These are phyloP conservation scores for Hsuehochloa calcarea DNA, from an alignment of 176 grass and related monocot species.

Conservation along the genomic window DNA sequence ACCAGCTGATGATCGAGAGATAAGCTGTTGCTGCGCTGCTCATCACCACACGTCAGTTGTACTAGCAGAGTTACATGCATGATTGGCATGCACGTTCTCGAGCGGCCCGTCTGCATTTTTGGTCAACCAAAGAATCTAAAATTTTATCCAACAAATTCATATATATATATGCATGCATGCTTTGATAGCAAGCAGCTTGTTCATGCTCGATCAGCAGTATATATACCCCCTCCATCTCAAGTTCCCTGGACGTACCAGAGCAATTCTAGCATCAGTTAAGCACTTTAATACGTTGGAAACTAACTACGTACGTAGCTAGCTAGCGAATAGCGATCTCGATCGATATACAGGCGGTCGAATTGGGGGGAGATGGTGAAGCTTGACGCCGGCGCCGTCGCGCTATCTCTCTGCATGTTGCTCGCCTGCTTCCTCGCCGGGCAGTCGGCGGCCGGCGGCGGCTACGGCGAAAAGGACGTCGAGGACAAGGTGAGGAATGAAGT, in stretches of 20 bases:
- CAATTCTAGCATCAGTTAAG: background rate
- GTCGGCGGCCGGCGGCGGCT: background rate
- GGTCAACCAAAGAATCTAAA: background rate
- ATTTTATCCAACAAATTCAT: background rate
- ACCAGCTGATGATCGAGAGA: background rate
- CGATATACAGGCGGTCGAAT: background rate
- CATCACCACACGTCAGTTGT: background rate
- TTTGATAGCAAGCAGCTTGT: background rate
- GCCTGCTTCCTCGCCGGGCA: background rate
- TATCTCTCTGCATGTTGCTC: background rate
- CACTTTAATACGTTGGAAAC: background rate
- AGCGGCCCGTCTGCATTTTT: background rate
- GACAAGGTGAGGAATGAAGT: slow-evolving; percentile 18
- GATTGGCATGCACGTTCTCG: background rate
- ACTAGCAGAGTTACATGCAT: background rate
- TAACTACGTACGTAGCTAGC: background rate
- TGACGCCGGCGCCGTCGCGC: background rate
- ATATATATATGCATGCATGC: background rate
- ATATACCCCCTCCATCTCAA: background rate
- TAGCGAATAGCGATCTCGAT: background rate
- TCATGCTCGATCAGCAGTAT: background rate
- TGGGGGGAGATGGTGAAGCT: background rate
- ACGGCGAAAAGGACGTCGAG: background rate
- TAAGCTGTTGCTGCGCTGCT: background rate
- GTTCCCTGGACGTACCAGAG: background rate